Base-by-base conservation (phyloP, 495 filamentous ascomycete genomes). In the Penicillium maclennaniae region DNA sequence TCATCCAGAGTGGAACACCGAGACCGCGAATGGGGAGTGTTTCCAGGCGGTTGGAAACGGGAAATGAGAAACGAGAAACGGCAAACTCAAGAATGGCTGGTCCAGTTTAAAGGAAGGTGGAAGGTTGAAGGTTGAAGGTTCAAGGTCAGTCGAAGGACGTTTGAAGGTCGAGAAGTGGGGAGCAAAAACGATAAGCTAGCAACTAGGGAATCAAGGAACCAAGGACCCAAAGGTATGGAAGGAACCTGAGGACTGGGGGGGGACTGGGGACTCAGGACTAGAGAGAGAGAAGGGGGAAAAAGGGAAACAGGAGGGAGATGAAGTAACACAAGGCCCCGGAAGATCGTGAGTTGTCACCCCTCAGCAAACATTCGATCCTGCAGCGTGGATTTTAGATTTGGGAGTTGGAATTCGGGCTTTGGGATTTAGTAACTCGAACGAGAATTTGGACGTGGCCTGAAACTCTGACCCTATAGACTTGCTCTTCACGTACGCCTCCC, bases 281-380 rank as follows among this genome's bases (percentile, higher is more conserved):
- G 49, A 26, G 27, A 45, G 55, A 43, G 36, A n/a, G 39, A 57
- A 56, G 37, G 41, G 51, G 54, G 49, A 47, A 52, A 60, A 61
- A 23, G 23, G 54, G 42, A 44, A 43, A 43, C 6, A 21, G 38
- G 17, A 17, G 16, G 12, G 38, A 40, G 38, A 20, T 19, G 38
- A 40, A 16, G 19, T 17, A 16, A 40, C 16, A 14, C 38, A 40
- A 23, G 23, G 2, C 23, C 23, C 5, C 23, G 23, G 31, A 12
- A 34, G 31, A 34, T 34, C 31, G 31, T 34, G 31, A 34, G 31
- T 34, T 34, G 31, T 34, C 31, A 34, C 31, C 31, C 31, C 31
- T 34, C 31, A 34, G 31, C 31, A 34, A 34, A 34, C 31, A 34
- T 34, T 31, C 14, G 31, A 34, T 12, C 31, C 31, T 34, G 31